A percentile compares a stretch with the other conserved stretches of the same genome.
Evolutionary conservation across 2,329 filamentous ascomycete genomes (phyloP).

Genomic region (Pseudogymnoascus sp.): DNA sequence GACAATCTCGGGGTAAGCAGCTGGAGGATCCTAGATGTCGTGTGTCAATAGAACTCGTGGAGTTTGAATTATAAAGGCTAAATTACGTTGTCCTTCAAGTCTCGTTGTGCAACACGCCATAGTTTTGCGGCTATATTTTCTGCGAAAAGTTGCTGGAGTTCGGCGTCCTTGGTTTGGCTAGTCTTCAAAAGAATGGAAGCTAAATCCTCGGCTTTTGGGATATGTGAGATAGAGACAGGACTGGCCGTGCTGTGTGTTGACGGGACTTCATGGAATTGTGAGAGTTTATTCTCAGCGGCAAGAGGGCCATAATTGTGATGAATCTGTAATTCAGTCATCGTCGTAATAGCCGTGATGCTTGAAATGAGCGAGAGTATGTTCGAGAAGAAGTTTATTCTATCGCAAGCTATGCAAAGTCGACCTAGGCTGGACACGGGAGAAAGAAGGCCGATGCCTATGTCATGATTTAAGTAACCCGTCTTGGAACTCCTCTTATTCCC

Average conservation of each 20-base stretch:
- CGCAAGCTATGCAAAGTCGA: background rate
- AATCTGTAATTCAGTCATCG: background rate
- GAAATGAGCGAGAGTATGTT: background rate
- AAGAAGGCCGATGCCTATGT: background rate
- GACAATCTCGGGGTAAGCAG: conserved; percentile 29
- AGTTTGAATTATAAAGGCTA: background rate
- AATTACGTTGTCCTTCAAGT: conserved; percentile 15
- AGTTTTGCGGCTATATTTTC: conserved; percentile 19
- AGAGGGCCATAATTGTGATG: background rate
- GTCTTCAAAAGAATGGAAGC: background rate
- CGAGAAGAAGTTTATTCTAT: background rate
- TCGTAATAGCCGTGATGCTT: background rate
- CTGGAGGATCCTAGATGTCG: conserved; percentile 9
- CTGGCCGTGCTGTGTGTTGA: background rate
- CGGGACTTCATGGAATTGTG: background rate
- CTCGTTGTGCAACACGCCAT: conserved; percentile 16
- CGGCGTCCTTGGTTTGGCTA: background rate
- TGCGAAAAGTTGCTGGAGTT: conserved; percentile 16
- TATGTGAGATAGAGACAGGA: background rate
- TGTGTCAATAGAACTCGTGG: background rate
- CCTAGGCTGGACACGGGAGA: background rate
- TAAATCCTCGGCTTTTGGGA: background rate
- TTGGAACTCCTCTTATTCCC: background rate
- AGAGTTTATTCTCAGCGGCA: background rate
- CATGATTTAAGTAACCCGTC: background rate